These are phyloP conservation scores for Fusarium sp. DNA, from an alignment of 2,329 filamentous ascomycete species.

Conservation along the genomic window DNA sequence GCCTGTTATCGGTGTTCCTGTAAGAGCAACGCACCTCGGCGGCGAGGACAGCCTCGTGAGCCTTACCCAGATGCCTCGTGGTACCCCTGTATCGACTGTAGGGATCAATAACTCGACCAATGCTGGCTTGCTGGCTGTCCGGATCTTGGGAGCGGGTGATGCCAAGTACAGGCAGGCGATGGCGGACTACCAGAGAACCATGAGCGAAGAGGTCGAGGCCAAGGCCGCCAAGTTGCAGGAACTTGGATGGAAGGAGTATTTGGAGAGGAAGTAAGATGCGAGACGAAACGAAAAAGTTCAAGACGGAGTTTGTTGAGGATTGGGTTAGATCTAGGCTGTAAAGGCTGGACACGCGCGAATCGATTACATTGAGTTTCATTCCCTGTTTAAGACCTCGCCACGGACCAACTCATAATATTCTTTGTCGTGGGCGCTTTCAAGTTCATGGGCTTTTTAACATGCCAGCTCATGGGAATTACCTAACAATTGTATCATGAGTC, in stretches of 20 bases:
- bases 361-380: too few species aligned
- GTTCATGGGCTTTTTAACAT: too few species aligned
- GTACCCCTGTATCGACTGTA: slow-evolving; percentile 82
- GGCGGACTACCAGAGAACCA: slow-evolving; percentile 57
- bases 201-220: slow-evolving; percentile 67
- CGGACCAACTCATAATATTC: too few species aligned
- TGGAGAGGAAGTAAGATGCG: slow-evolving; percentile 7
- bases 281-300: not conserved
- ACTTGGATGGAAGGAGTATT: not conserved
- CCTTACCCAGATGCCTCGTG: slow-evolving; percentile 85
- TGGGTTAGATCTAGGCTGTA: slow-evolving; percentile 4
- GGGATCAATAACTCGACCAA: slow-evolving; percentile 87
- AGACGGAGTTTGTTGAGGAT: not conserved
- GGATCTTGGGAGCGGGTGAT: slow-evolving; percentile 75
- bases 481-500: too few species aligned
- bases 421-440: too few species aligned
- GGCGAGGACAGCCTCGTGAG: slow-evolving; percentile 80
- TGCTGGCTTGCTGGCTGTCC: slow-evolving; percentile 79
- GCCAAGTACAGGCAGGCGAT: slow-evolving; percentile 74
- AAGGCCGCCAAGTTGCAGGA: slow-evolving; percentile 73
- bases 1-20: slow-evolving; percentile 84
- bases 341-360: not conserved
- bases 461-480: too few species aligned
- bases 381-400: too few species aligned
- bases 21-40: slow-evolving; percentile 81